Conservation (phyloP, 192 early-diverging fungal genomes). For the Thamnidium elegans region DNA sequence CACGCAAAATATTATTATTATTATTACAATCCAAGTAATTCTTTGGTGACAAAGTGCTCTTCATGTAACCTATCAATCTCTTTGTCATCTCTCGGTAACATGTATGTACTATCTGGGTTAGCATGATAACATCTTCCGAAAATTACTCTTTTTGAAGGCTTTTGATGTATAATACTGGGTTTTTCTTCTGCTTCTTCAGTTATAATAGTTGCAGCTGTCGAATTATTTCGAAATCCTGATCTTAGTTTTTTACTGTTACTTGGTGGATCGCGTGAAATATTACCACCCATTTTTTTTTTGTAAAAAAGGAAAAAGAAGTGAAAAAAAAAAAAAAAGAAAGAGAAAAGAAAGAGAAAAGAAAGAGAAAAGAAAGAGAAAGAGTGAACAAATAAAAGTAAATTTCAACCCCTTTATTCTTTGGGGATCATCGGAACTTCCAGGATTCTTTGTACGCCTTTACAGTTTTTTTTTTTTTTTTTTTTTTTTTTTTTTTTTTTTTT, state of each 20-base stretch:
- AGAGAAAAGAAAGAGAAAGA: conserved; percentile 5
- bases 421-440: too few relatives aligned
- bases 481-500: too few relatives aligned
- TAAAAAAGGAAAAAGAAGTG: conserved; percentile 2
- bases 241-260: conserved; percentile 5
- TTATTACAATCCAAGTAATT: conserved; percentile 29
- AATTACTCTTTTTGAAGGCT: conserved; percentile 3
- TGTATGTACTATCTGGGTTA: conserved; percentile 13
- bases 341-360: conserved; percentile 13
- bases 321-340: conserved; percentile 15
- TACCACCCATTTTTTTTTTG: conserved; percentile 18
- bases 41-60: conserved; percentile 28
- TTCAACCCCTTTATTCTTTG: too few relatives aligned
- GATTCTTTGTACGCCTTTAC: too few relatives aligned
- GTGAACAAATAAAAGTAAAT: background rate
- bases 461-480: too few relatives aligned
- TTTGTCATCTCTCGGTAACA: conserved; percentile 22
- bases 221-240: conserved; percentile 10
- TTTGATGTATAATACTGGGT: background rate
- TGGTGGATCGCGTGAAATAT: conserved; percentile 5
- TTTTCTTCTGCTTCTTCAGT: conserved; percentile 16
- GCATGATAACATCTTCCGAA: conserved; percentile 23
- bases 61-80: conserved; percentile 31
- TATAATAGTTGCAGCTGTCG: background rate
- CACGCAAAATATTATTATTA: background rate